Base-by-base conservation (phyloP, 345 rosid genomes). In the Arabis hirsuta region DNA sequence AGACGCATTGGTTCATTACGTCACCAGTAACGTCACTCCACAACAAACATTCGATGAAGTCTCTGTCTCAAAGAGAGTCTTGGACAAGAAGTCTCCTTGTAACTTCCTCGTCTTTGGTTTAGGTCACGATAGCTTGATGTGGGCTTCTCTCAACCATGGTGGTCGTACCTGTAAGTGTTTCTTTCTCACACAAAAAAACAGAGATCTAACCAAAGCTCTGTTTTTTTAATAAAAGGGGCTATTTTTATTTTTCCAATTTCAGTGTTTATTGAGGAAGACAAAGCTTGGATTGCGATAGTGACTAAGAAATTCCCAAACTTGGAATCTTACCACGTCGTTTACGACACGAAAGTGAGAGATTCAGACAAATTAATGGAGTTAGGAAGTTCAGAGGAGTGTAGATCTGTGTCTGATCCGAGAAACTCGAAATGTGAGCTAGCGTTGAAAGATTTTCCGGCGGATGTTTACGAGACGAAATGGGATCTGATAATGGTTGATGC, bases 401-500 rank as follows among this genome's bases (percentile, higher is more conserved):
- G 71, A 19, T 83, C 84, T 7, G 81, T 85, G 4, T 59, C 83
- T 2, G 97, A 91, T 78, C 96, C 97, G 0, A 86, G 81, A 73
- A 77, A 77, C 65, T 89, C 96, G 0, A 84, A 84, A 80, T 95
- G 99, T 70, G 86, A 82, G 6, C 87, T 95, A 0, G 92, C 96
- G 1, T 62, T 91, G 27, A 90, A 88, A 69, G 88, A 94, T 5
- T 78, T 95, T 24, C 98, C 98, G 0, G 69, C 62, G 2, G 92
- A 88, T 32, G 81, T 95, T 32, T 91, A 91, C 60, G 89, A 89
- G 10, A 82, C 71, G 4, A 73, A 80, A n/a, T 95, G 98, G 98
- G 96, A 95, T 67, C 66, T 91, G 69, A 91, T 95, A 2, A 91
- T 90, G 96, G 96, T 95, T 2, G 96, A 91, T 31, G 99, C 99